Evolutionary conservation across 441 rosid genomes (phyloP).

Genomic region (Euphorbia schlechtendalii): DNA sequence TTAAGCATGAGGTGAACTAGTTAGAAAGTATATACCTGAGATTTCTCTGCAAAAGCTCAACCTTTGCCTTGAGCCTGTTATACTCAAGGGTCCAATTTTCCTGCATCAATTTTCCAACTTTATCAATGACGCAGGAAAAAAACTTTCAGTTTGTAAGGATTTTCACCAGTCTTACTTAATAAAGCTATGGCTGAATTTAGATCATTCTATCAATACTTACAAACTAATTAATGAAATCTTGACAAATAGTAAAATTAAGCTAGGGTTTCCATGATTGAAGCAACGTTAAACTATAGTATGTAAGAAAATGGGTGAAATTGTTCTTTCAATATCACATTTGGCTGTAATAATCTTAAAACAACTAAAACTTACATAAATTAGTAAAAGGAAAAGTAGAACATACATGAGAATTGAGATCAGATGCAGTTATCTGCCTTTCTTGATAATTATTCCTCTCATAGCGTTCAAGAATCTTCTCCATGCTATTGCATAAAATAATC

Average conservation of each 20-base stretch:
- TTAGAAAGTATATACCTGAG: conserved; percentile 38
- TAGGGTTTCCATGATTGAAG: too few relatives aligned
- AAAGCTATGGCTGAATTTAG: too few relatives aligned
- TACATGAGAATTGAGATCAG: conserved; percentile 49
- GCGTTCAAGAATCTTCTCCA: conserved; percentile 93
- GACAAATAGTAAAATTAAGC: too few relatives aligned
- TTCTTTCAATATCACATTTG: too few relatives aligned
- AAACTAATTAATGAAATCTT: too few relatives aligned
- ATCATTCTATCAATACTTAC: too few relatives aligned
- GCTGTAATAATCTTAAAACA: too few relatives aligned
- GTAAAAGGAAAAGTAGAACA: neutral
- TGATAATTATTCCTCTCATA: conserved; percentile 75
- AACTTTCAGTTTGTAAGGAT: too few relatives aligned
- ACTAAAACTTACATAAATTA: neutral
- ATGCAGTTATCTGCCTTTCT: conserved; percentile 57
- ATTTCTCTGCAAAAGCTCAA: conserved; percentile 75
- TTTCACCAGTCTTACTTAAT: too few relatives aligned
- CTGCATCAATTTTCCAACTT: conserved; percentile 26
- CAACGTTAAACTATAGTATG: too few relatives aligned
- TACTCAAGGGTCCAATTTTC: conserved; percentile 75
- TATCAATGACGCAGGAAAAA: too few relatives aligned
- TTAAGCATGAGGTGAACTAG: neutral
- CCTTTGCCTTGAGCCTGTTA: conserved; percentile 71
- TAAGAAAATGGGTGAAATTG: too few relatives aligned
- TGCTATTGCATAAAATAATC: conserved; percentile 38